Percentiles rank a stretch among this genome's conserved stretches.
These are phyloP conservation scores for Floccularia luteovirens DNA, from an alignment of 768 basidiomycete genomes.

Conservation along the genomic window DNA sequence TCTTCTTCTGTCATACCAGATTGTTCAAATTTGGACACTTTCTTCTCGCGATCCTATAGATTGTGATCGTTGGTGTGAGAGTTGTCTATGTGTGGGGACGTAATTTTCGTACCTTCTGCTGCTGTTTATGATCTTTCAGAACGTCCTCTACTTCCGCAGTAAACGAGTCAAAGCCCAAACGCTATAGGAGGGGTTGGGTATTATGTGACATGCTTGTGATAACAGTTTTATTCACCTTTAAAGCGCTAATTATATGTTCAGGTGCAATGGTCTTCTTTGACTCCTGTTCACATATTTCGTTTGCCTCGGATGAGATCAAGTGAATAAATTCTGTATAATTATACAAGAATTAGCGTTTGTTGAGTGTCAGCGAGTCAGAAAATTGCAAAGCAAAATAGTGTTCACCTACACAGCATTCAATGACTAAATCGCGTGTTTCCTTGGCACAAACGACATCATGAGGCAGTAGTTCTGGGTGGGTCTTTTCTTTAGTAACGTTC, in stretches of 20 bases:
- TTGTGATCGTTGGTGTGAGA: conserved; percentile 8
- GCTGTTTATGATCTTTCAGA: conserved; percentile 93
- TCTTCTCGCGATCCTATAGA: conserved; percentile 79
- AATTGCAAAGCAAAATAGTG: conserved; percentile 15
- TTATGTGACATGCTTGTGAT: not conserved
- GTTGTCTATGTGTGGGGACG: conserved; percentile 2
- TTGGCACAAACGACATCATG: conserved; percentile 85
- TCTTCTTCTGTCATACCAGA: conserved; percentile 91
- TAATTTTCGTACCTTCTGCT: conserved; percentile 65
- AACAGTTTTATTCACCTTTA: conserved; percentile 53
- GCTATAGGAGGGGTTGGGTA: conserved; percentile 32
- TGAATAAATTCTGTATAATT: conserved; percentile 86
- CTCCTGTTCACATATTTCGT: conserved; percentile 96
- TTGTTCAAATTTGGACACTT: conserved; percentile 81
- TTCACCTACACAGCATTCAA: conserved; percentile 99
- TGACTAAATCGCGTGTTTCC: conserved; percentile 94
- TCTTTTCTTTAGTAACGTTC: conserved; percentile 5
- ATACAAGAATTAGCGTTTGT: not conserved
- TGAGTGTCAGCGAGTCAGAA: not conserved
- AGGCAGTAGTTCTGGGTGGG: conserved; percentile 72
- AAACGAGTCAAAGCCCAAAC: conserved; percentile 89
- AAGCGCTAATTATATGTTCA: conserved; percentile 88
- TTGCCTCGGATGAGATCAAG: conserved; percentile 93
- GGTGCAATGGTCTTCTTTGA: conserved; percentile 99
- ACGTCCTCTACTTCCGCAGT: conserved; percentile 88